A percentile compares a stretch with the other conserved stretches of the same genome.
Conservation (phyloP, 371 early-diverging fungal species). For the Haplosporangium sp. region DNA sequence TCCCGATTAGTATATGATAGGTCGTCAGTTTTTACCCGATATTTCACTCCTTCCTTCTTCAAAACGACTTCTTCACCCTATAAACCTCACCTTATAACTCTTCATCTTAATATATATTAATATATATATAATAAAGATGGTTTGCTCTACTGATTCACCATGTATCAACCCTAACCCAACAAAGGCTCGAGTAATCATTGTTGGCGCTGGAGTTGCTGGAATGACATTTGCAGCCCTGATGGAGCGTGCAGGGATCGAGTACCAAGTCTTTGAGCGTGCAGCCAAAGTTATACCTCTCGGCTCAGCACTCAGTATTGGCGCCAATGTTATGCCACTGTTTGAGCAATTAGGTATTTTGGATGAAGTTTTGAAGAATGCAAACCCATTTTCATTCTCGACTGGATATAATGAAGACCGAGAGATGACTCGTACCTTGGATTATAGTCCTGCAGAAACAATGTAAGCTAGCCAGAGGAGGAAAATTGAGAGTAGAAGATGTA, state of each 20-base stretch:
- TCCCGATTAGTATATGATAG: too few species aligned
- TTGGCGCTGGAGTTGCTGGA: constrained; percentile 41
- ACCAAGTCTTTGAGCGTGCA: constrained; percentile 37
- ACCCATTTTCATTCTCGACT: constrained; percentile 24
- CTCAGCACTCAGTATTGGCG: constrained; percentile 27
- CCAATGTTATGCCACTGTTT: constrained; percentile 38
- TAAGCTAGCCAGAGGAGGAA: background rate
- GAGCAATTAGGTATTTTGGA: constrained; percentile 34
- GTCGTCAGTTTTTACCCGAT: too few species aligned
- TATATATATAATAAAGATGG: background rate
- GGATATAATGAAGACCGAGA: constrained; percentile 30
- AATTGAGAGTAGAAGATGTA: background rate
- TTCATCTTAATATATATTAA: too few species aligned
- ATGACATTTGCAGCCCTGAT: constrained; percentile 24
- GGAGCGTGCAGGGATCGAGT: constrained; percentile 32
- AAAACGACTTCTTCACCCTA: too few species aligned
- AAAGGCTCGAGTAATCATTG: constrained; percentile 34
- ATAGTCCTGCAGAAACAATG: constrained; percentile 28
- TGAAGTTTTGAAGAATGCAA: constrained; percentile 20
- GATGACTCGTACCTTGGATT: constrained; percentile 24
- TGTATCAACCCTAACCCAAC: constrained; percentile 19
- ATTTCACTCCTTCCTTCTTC: too few species aligned
- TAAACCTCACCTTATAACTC: too few species aligned
- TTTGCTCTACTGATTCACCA: constrained; percentile 9
- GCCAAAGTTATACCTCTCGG: constrained; percentile 24